Percentiles rank a stretch among this genome's conserved stretches.
Conservation (phyloP, 2,329 filamentous ascomycete genomes). For the Aspergillus sp. region DNA sequence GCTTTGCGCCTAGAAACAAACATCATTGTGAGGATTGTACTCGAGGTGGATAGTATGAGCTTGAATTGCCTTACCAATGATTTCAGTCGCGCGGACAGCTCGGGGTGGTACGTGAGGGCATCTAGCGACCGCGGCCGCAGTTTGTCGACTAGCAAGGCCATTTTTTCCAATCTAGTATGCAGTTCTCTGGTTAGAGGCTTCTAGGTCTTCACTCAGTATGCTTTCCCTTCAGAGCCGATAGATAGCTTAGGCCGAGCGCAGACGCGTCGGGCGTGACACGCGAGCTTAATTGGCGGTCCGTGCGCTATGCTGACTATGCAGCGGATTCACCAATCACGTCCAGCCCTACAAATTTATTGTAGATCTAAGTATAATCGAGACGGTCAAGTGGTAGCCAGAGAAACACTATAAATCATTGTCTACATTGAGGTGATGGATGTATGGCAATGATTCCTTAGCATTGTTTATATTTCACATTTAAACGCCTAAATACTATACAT, state of each 20-base stretch:
- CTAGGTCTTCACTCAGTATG: background rate
- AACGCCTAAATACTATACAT: background rate
- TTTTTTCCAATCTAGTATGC: conserved; percentile 33
- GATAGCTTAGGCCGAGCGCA: conserved; percentile 17
- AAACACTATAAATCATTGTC: too few relatives aligned
- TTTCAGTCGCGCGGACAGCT: conserved; percentile 82
- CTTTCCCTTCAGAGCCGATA: background rate
- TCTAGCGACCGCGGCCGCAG: conserved; percentile 56
- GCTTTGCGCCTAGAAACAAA: conserved; percentile 73
- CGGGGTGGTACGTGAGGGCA: conserved; percentile 78
- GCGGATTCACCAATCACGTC: background rate
- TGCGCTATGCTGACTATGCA: conserved; percentile 25
- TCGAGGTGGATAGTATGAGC: background rate
- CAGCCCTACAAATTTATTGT: background rate
- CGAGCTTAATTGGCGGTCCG: conserved; percentile 43
- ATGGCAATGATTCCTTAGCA: too few relatives aligned
- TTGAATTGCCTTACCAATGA: conserved; percentile 65
- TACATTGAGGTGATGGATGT: background rate
- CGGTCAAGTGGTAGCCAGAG: background rate
- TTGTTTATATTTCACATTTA: too few relatives aligned
- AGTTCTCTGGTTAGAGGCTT: background rate
- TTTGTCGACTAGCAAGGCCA: conserved; percentile 68
- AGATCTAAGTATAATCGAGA: background rate
- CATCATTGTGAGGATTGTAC: conserved; percentile 13
- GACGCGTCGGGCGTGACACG: conserved; percentile 41